Evolutionary conservation across 805 yeast genomes (phyloP), one percentile per base, ranked within the genome.

Genomic region (Babjeviella inositovora): DNA sequence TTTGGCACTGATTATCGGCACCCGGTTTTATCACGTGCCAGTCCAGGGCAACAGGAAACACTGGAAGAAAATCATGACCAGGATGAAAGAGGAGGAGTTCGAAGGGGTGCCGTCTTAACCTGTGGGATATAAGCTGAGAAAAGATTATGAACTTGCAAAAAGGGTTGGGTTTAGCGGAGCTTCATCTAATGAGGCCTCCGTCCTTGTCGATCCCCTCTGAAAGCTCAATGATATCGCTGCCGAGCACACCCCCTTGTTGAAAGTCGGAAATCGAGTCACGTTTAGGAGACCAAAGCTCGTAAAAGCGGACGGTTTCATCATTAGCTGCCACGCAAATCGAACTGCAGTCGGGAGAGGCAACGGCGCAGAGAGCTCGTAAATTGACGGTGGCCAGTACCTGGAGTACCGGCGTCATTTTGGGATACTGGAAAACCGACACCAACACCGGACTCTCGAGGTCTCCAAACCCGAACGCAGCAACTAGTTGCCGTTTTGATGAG

Each of bases 21-120:
- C 76, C 31, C 74, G 70, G 33, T 43, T 71, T 25, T 57, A 73
- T 31, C 46, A 51, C 17, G 62, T 70, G 6, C 93, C 95, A 2
- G 62, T 84, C 11, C 80, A 70, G 33, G 65, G 64, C 26, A 76
- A 74, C 38, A 57, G 79, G 32, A 70, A 62, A 29, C 57, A 70
- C 28, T 71, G 87, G 73, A 66, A 62, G 34, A 60, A 56, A 24
- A 39, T 72, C 6, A 44, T 63, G 17, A 65, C 65, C 23, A 66
- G 67, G 32, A 59, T 59, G 28, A 53, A 70, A 15, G 65, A 67
- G 31, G 49, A 67, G 23, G 90, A 77, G 28, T 70, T 65, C 33
- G 94, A 85, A 43, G 95, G 95, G 4, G 87, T 81, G 6, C 94
- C 96, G 8, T 67, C 82, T 3, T 82, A 39, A 38, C n/a, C n/a